These are phyloP conservation scores for Baorangia bicolor DNA, from an alignment of 768 basidiomycete genomes.

Conservation along the genomic window DNA sequence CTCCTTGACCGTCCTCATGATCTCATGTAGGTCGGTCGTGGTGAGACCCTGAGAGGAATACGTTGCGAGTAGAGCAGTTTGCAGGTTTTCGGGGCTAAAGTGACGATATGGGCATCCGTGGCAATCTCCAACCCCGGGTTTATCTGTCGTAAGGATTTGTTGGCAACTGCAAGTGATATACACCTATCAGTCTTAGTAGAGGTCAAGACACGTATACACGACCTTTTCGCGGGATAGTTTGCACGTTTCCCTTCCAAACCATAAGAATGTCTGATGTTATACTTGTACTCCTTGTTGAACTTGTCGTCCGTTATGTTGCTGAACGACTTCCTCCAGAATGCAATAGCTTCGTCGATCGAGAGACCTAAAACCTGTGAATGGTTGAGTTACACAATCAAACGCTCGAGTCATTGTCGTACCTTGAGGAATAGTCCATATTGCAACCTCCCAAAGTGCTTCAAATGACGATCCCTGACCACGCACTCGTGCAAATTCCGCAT, in stretches of 20 bases:
- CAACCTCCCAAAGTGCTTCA: slow-evolving; percentile 90
- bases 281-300: slow-evolving; percentile 97
- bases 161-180: slow-evolving; percentile 63
- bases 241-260: slow-evolving; percentile 93
- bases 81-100: slow-evolving; percentile 80
- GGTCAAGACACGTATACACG: slow-evolving; percentile 8
- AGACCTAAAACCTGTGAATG: slow-evolving; percentile 76
- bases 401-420: slow-evolving; percentile 41
- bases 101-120: slow-evolving; percentile 95
- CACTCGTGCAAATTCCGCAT: slow-evolving; percentile 89
- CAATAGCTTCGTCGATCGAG: slow-evolving; percentile 89
- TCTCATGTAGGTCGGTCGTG: slow-evolving; percentile 72
- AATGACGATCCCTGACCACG: slow-evolving; percentile 72
- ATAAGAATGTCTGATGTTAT: slow-evolving; percentile 94
- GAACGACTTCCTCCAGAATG: slow-evolving; percentile 92
- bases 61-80: slow-evolving; percentile 66
- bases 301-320: slow-evolving; percentile 80
- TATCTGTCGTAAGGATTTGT: slow-evolving; percentile 72
- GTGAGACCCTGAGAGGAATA: slow-evolving; percentile 67
- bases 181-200: background rate
- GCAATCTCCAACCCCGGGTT: slow-evolving; percentile 63
- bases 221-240: slow-evolving; percentile 94
- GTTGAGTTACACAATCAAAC: background rate
- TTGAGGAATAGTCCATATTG: slow-evolving; percentile 96
- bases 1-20: slow-evolving; percentile 74